Conservation (phyloP, 129 eudicot genomes). For the Solidago caesia region DNA sequence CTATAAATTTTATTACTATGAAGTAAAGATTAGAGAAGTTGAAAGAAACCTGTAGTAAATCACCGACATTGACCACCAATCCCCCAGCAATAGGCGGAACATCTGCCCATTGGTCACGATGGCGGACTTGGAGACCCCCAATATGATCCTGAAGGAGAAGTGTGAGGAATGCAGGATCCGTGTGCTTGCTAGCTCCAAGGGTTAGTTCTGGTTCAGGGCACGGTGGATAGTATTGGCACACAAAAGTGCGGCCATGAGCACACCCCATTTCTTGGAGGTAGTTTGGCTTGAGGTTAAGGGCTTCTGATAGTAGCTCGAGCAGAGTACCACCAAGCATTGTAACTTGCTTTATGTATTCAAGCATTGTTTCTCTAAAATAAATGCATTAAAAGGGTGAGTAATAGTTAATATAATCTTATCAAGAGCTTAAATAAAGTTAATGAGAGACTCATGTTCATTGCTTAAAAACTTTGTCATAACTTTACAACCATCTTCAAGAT, state of each 20-base stretch:
- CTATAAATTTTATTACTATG: no score
- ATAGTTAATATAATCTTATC: no score
- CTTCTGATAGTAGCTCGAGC: slow-evolving; percentile 47
- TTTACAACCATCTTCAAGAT: no score
- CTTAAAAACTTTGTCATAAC: no score
- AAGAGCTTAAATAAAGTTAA: no score
- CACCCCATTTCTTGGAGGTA: slow-evolving; percentile 39
- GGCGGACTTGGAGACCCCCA: slow-evolving; percentile 54
- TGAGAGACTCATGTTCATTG: no score
- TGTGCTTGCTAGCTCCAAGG: slow-evolving; percentile 46
- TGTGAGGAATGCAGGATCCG: slow-evolving; percentile 52
- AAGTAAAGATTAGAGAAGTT: neutral
- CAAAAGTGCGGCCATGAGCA: slow-evolving; percentile 33
- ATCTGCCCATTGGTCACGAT: slow-evolving; percentile 48
- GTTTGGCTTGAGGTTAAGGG: slow-evolving; percentile 45
- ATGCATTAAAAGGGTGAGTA: neutral
- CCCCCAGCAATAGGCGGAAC: slow-evolving; percentile 43
- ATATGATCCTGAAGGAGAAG: slow-evolving; percentile 56
- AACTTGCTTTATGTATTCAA: slow-evolving; percentile 43
- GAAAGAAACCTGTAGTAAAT: slow-evolving; percentile 48
- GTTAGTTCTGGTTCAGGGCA: slow-evolving; percentile 71
- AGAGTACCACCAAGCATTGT: slow-evolving; percentile 31
- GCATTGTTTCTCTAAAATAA: slow-evolving; percentile 37
- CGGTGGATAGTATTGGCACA: slow-evolving; percentile 52
- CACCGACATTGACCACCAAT: slow-evolving; percentile 58